Evolutionary conservation across 768 basidiomycete species (phyloP).

Genomic region (Pleurotus platypus): DNA sequence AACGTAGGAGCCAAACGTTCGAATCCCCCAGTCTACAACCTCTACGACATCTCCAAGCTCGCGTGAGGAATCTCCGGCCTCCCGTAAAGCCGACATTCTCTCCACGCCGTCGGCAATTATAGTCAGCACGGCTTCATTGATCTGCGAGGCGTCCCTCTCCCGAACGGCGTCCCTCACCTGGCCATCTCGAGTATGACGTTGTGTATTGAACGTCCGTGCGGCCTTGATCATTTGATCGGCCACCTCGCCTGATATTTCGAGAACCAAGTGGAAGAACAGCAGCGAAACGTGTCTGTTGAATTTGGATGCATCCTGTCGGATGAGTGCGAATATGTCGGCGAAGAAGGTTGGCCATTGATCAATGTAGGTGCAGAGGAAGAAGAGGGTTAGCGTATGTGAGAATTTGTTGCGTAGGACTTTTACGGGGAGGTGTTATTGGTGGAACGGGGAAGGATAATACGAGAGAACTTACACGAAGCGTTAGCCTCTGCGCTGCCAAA

Average conservation of each 20-base stretch:
- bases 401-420: slow-evolving; percentile 93
- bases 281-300: slow-evolving; percentile 85
- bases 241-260: slow-evolving; percentile 96
- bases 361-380: slow-evolving; percentile 86
- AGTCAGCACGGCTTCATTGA: slow-evolving; percentile 85
- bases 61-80: slow-evolving; percentile 43
- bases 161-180: slow-evolving; percentile 87
- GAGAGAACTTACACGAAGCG: slow-evolving; percentile 65
- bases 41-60: slow-evolving; percentile 64
- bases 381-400: slow-evolving; percentile 83
- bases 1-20: slow-evolving; percentile 90
- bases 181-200: slow-evolving; percentile 76
- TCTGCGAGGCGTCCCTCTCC: slow-evolving; percentile 79
- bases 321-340: slow-evolving; percentile 69
- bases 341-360: slow-evolving; percentile 88
- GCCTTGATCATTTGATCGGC: slow-evolving; percentile 92
- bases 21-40: slow-evolving; percentile 87
- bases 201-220: slow-evolving; percentile 67
- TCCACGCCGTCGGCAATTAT: slow-evolving; percentile 72
- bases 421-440: slow-evolving; percentile 9
- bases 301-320: slow-evolving; percentile 53
- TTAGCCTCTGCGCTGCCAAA: slow-evolving; percentile 79
- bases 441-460: slow-evolving; percentile 3
- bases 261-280: slow-evolving; percentile 86
- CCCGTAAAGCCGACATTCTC: slow-evolving; percentile 49